Evolutionary conservation across 2,329 filamentous ascomycete genomes (phyloP), one percentile per base, ranked within the genome.

Genomic region (Penicillium griseofulvum): DNA sequence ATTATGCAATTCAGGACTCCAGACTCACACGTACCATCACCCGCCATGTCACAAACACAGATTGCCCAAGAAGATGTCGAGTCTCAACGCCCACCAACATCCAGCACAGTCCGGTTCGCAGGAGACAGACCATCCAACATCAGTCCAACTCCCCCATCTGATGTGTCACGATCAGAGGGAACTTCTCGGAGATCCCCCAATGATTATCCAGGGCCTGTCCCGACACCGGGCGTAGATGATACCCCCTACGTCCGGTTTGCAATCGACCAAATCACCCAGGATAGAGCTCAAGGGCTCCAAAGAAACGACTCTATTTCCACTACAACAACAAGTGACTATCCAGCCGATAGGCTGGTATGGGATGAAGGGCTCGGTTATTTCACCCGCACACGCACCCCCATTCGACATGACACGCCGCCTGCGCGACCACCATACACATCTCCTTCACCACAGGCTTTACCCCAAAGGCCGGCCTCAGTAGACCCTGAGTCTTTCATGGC

Each of bases 181-280:
- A 63, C 63, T 36, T 64, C 59, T 54, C 62, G 66, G n/a, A 66
- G 57, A 42, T 57, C 64, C 6, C 62, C 68, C 6, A 60, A 58
- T 19, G 69, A 70, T 39, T 66, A 71, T 61, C 61, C 65, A 41
- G 62, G 71, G 16, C 76, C 76, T 49, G 76, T 79, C 12, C 78
- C 81, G 3, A 93, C 90, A 0, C 91, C 91, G 0, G 90, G 87
- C 10, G 79, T 91, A 37, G 91, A 96, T 67, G 89, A 96, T 67
- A 88, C 86, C 9, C 91, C 91, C 0, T 96, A 92, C 72, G 90
- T 97, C 60, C 88, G 88, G 60, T 95, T 94, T 71, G 92, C 93
- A 38, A 85, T 97, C 59, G 89, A 96, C 60, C 90, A 93, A 59
- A 78, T 97, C 63, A 95, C 91, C 6, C 81, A 89, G 65, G 87